These are phyloP conservation scores for Kernera saxatilis DNA, from an alignment of 345 rosid species.

Conservation along the genomic window DNA sequence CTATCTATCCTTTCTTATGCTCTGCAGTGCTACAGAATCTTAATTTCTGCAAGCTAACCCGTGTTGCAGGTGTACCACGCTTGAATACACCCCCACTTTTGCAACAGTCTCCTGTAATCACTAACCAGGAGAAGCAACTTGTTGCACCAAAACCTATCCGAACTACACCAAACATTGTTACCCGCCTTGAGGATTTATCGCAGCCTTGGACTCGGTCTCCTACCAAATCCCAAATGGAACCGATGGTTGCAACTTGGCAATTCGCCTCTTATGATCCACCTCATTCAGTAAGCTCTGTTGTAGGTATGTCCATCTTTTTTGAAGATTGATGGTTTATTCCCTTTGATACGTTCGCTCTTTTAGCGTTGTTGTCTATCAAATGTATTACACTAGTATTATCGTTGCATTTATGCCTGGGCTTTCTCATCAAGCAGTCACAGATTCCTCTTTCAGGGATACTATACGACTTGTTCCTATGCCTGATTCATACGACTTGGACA, in stretches of 20 bases:
- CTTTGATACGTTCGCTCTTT: neutral
- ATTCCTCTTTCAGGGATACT: conserved; percentile 90
- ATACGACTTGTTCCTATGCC: conserved; percentile 91
- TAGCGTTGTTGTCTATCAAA: neutral
- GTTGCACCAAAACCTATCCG: conserved; percentile 94
- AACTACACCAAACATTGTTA: conserved; percentile 64
- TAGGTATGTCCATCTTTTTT: conserved; percentile 51
- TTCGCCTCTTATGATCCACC: conserved; percentile 54
- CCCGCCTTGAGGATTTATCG: conserved; percentile 83
- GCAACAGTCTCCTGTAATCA: conserved; percentile 38
- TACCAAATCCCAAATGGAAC: conserved; percentile 94
- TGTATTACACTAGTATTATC: conserved; percentile 20
- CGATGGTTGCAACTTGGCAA: conserved; percentile 73
- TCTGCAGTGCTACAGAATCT: conserved; percentile 7
- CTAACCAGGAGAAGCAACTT: conserved; percentile 64
- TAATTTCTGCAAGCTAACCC: conserved; percentile 25
- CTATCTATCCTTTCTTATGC: conserved; percentile 18
- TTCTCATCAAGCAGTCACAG: conserved; percentile 98
- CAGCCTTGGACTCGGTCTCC: conserved; percentile 99
- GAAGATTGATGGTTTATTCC: neutral
- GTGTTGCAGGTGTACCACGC: conserved; percentile 87
- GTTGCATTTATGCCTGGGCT: conserved; percentile 43
- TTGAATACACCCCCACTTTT: conserved; percentile 85
- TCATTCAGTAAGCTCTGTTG: conserved; percentile 40
- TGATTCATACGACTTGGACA: conserved; percentile 93